Percentiles rank a stretch among this genome's conserved stretches.
Evolutionary conservation across 805 yeast species (phyloP).

Genomic region (Candida multigemmis): DNA sequence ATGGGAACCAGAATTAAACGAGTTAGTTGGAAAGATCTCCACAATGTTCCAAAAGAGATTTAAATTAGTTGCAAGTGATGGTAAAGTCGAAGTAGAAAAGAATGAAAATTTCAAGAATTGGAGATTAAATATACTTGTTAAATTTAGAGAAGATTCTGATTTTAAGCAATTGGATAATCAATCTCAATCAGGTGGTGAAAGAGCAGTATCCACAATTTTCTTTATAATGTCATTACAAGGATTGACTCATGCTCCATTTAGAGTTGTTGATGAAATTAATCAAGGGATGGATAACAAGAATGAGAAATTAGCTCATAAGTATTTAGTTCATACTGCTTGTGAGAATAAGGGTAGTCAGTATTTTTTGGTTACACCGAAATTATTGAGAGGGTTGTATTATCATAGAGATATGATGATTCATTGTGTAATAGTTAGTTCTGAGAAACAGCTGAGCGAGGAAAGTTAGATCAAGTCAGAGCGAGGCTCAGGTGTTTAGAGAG

Average conservation of each 20-base stretch:
- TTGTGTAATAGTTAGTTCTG: too few species aligned
- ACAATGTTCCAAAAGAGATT: slow-evolving; percentile 58
- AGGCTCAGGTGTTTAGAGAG: too few species aligned
- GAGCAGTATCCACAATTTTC: slow-evolving; percentile 89
- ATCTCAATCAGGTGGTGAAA: slow-evolving; percentile 95
- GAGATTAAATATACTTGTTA: slow-evolving; percentile 77
- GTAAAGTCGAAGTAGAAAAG: slow-evolving; percentile 59
- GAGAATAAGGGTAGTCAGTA: slow-evolving; percentile 57
- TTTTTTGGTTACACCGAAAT: slow-evolving; percentile 87
- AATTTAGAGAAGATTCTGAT: slow-evolving; percentile 73
- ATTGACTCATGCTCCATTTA: slow-evolving; percentile 77
- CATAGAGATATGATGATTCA: slow-evolving; percentile 76
- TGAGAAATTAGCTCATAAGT: slow-evolving; percentile 77
- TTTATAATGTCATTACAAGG: slow-evolving; percentile 89
- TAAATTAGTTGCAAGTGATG: slow-evolving; percentile 73
- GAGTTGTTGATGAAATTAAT: slow-evolving; percentile 95
- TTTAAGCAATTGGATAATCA: slow-evolving; percentile 69
- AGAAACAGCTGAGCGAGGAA: too few species aligned
- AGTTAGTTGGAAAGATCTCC: slow-evolving; percentile 49
- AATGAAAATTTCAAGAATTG: slow-evolving; percentile 58
- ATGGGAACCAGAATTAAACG: slow-evolving; percentile 60
- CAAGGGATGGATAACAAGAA: slow-evolving; percentile 98
- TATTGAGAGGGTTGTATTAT: slow-evolving; percentile 69
- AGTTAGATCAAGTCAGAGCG: too few species aligned
- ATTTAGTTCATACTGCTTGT: slow-evolving; percentile 82